A percentile compares a stretch with the other conserved stretches of the same genome.
phyloP scores from a whole-genome alignment of 2,329 filamentous ascomycete genomes.

The Aspergillus oerlinghausenensis region DNA sequence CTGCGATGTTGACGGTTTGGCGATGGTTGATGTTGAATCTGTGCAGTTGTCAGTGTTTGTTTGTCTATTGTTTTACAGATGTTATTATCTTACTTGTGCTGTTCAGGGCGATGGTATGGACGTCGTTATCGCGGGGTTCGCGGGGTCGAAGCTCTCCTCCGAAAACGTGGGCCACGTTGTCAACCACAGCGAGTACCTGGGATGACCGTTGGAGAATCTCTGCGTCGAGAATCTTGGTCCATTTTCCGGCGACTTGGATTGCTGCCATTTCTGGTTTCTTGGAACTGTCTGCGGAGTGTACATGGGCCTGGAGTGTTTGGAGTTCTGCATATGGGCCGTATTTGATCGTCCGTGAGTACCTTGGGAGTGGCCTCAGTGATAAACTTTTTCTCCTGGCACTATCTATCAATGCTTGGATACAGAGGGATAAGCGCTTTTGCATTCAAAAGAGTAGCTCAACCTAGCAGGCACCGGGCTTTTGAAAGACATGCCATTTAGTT shows the following conservation, averaged over 20 bases:
- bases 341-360: neutral
- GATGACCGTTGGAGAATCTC: slow-evolving; percentile 56
- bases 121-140: slow-evolving; percentile 66
- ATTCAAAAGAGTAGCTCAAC: no score
- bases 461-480: no score
- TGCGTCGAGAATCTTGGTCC: slow-evolving; percentile 20
- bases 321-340: neutral
- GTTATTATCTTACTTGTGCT: slow-evolving; percentile 7
- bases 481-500: no score
- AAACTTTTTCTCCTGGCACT: neutral
- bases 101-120: slow-evolving; percentile 60
- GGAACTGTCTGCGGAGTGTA: neutral
- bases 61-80: neutral
- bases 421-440: no score
- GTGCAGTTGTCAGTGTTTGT: no score
- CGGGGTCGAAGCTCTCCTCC: slow-evolving; percentile 67
- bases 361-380: neutral
- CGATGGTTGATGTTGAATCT: neutral
- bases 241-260: slow-evolving; percentile 5
- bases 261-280: slow-evolving; percentile 2
- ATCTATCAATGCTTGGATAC: no score
- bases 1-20: slow-evolving; percentile 5
- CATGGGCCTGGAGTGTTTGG: neutral
- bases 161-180: slow-evolving; percentile 63
- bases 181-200: slow-evolving; percentile 62